Evolutionary conservation across 106 monocot genomes (phyloP), one percentile per base, ranked within the genome.

Genomic region (Dendrobium nobile): DNA sequence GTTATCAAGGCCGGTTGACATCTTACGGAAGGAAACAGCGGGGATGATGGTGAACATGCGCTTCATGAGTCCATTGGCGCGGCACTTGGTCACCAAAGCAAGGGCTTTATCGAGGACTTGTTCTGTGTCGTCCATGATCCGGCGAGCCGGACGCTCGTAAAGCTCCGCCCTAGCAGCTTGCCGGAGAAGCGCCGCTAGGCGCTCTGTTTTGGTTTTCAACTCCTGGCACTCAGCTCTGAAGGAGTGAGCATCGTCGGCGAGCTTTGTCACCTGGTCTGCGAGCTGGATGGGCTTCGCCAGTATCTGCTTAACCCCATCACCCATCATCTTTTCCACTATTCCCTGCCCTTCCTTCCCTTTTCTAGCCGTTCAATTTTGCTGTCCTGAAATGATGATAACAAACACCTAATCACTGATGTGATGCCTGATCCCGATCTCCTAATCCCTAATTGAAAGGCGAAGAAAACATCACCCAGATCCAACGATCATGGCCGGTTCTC

Each of bases 41-140:
- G 93, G 93, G 61, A 75, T 88, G 75, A 89, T 85, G 82, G 89
- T 89, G 82, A 93, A 84, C 70, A 93, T 56, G 61, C 90, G 85
- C 11, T 81, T 82, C n/a, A 93, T 16, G 51, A 88, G 40, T 18
- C 88, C 80, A 44, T 75, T 47, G 70, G 70, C 31, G 42, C 92
- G 88, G 88, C 90, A 90, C 77, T 88, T 88, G 79, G 78, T 17
- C 26, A 88, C 90, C 47, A 93, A 77, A 20, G 79, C 33, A 28
- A 80, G 81, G 33, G 90, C 90, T 81, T 90, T 90, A 16, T 87
- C 93, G 10, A 93, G 90, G 72, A 82, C 90, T 47, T 82, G 88
- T 77, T 82, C 87, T 20, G 90, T 93, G 74, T 93, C 90, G 77
- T 87, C 86, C 93, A 90, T 90, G 77, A 93, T 93, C 20, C 93